Base-by-base conservation (phyloP, 106 monocot species). In the Acanthochlamys bracteata region DNA sequence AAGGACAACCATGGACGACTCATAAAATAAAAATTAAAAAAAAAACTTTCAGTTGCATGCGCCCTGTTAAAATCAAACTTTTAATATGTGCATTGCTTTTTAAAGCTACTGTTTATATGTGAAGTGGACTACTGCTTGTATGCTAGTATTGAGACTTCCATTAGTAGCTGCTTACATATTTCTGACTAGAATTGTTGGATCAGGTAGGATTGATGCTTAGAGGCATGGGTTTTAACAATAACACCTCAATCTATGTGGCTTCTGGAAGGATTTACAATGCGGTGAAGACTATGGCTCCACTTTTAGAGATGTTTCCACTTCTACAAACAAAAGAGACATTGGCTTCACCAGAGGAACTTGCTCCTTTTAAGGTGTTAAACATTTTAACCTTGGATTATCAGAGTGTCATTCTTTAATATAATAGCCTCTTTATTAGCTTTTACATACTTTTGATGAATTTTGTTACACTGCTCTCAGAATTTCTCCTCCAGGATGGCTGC, bases 191-290 rank as follows among this genome's bases (percentile, higher is more conserved):
- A 20, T 55, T 55, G 2, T 55, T 55, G 9, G 55, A 33, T 55
- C 59, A 98, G 96, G 96, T 98, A 68, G 96, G 96, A 19, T 70
- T 98, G 73, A 98, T 98, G 91, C 91, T 98, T 26, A 76, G 96
- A 53, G 96, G 91, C 61, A 98, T 98, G 96, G 96, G 96, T 33
- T 98, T 98, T 62, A 75, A 65, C 75, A 98, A 98, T 63, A 85
- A 83, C n/a, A 91, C 96, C 23, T 74, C 78, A 41, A 88, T 98
- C 63, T 98, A 91, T 77, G 71, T 98, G 78, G 96, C 96, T 68
- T 98, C 96, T 40, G 96, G 96, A 64, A 88, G 79, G 70, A 98
- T 98, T 53, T 98, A 98, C 59, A 79, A 80, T 59, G 80, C 85
- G 65, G 91, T 91, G 78, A 88, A 71, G 71, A 85, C 75, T 54